Percentiles rank a stretch among this genome's conserved stretches.
These are phyloP conservation scores for Cryphonectria carpinicola DNA, from an alignment of 2,329 filamentous ascomycete species.

Conservation along the genomic window DNA sequence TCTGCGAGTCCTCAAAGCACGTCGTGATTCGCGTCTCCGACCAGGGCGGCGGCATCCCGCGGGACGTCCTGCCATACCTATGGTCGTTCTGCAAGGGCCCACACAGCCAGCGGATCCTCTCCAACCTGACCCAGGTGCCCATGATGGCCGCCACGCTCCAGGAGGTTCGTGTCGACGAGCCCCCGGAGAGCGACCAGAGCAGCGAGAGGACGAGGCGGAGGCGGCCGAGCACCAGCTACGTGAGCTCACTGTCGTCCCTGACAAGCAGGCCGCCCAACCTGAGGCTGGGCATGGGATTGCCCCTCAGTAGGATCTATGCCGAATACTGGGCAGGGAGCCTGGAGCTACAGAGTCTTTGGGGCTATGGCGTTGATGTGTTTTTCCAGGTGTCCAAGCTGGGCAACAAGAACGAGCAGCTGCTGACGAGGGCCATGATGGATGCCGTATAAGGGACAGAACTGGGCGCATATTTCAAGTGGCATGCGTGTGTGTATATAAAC, in stretches of 20 bases:
- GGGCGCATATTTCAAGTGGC: background rate
- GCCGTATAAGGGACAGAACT: slow-evolving; percentile 56
- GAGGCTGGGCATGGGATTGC: slow-evolving; percentile 88
- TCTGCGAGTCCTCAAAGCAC: slow-evolving; percentile 92
- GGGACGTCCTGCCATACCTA: slow-evolving; percentile 82
- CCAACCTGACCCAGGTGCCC: slow-evolving; percentile 85
- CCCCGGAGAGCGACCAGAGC: slow-evolving; percentile 30
- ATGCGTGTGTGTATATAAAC: background rate
- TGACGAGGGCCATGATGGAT: slow-evolving; percentile 76
- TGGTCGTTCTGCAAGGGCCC: slow-evolving; percentile 98
- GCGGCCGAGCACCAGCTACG: slow-evolving; percentile 40
- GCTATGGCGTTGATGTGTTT: slow-evolving; percentile 95
- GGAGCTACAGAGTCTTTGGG: slow-evolving; percentile 89
- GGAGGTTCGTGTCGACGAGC: slow-evolving; percentile 65
- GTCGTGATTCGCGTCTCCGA: slow-evolving; percentile 97
- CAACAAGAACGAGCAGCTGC: slow-evolving; percentile 96
- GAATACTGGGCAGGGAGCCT: slow-evolving; percentile 97
- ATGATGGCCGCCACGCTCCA: slow-evolving; percentile 93
- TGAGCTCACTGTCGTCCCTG: slow-evolving; percentile 76
- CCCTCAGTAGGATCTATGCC: slow-evolving; percentile 91
- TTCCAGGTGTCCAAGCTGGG: slow-evolving; percentile 94
- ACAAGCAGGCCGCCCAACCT: slow-evolving; percentile 84
- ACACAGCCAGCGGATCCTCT: slow-evolving; percentile 73
- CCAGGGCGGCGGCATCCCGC: slow-evolving; percentile 87
- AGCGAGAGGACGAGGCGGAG: slow-evolving; percentile 11